phyloP scores from a whole-genome alignment of 2,329 filamentous ascomycete genomes.

The Grosmannia huntii region DNA sequence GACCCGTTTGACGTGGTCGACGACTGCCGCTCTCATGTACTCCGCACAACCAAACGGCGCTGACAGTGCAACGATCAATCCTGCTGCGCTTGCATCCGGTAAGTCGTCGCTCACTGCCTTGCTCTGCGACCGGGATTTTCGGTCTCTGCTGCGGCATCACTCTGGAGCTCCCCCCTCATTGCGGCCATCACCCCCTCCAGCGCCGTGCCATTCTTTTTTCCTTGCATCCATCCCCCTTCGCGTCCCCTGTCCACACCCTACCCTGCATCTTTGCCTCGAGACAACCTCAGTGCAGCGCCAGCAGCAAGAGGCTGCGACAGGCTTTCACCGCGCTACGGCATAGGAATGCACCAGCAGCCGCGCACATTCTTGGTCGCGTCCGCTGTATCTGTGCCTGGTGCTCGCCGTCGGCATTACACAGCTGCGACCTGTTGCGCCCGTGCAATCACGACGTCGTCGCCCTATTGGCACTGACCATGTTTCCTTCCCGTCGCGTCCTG shows the following conservation, averaged over 20 bases:
- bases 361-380: too few species aligned
- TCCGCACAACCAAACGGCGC: conserved; percentile 58
- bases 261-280: too few species aligned
- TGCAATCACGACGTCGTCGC: too few species aligned
- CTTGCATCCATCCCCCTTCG: background rate
- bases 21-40: conserved; percentile 39
- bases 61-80: conserved; percentile 83
- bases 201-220: background rate
- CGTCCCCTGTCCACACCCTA: background rate
- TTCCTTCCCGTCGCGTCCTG: background rate
- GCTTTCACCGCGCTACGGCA: too few species aligned
- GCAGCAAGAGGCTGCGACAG: too few species aligned
- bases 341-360: too few species aligned
- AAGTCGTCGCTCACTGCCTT: conserved; percentile 22
- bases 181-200: background rate
- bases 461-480: background rate
- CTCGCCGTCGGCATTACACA: background rate
- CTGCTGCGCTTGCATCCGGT: conserved; percentile 75
- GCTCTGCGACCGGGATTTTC: background rate
- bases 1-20: conserved; percentile 28
- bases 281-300: too few species aligned
- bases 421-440: background rate
- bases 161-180: background rate
- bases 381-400: background rate
- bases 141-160: background rate